Evolutionary conservation across 2,329 filamentous ascomycete species (phyloP), one percentile per base, ranked within the genome.

Genomic region (Colletotrichum aenigma): DNA sequence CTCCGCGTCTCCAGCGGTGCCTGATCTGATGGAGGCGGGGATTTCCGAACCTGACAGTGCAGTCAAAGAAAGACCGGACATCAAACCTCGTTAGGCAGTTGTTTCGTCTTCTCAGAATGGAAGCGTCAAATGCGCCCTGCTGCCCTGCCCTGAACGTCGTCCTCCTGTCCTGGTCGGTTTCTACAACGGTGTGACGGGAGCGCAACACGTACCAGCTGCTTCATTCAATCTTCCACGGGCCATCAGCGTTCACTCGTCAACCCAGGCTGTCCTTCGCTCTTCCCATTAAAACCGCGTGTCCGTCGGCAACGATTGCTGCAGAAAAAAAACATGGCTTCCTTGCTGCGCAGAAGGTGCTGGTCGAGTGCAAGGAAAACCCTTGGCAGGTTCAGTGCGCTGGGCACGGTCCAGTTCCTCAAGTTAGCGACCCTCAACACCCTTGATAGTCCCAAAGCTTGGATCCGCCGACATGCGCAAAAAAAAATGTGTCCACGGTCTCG

Each of bases 61-160:
- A 60, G 48, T 48, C 38, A 43, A 34, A 18, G 30, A 48, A 52
- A 12, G 38, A 18, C 24, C 62, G 62, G 62, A 68, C 30, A 67
- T 56, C 61, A 62, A 62, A 75, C 69, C 55, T 66, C 28, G 72
- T 66, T 75, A 32, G 72, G 69, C 32, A 72, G 18, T 56, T 67
- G 68, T 71, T 72, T 66, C 62, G 68, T 38, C 26, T 38, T 21
- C 32, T 21, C 34, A 18, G 10, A 26, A 24, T 24, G 28, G 13
- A 52, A 12, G 16, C 55, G 60, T 13, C 32, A 36, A 21, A 34
- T 26, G 67, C 61, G 24, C 52, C 55, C 18, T 32, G 30, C 58
- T 21, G 28, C 55, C 55, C 55, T 26, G 21, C 55, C 55, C 55
- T 58, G 2, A 16, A 26, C 26, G 55, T 58, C 55, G 5, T 43